Evolutionary conservation across 176 grass and related monocot species (phyloP).

Genomic region (Cenchrus americanus): DNA sequence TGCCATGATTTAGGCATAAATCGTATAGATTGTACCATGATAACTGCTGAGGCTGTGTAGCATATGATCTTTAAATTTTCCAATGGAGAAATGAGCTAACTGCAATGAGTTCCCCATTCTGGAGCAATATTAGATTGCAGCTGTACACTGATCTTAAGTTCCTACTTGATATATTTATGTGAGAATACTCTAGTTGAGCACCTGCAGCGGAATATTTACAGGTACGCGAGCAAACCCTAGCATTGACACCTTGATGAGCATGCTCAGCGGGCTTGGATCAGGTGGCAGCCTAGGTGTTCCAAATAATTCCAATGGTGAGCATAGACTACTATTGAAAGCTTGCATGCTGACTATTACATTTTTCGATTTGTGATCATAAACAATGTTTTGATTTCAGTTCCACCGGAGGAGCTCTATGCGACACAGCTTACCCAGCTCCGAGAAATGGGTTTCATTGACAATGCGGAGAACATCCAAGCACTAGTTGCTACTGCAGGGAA

Average conservation of each 20-base stretch:
- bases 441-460: conserved; percentile 98
- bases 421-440: conserved; percentile 88
- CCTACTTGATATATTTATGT: conserved; percentile 21
- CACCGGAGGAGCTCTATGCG: conserved; percentile 87
- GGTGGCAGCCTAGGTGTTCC: conserved; percentile 71
- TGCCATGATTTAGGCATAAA: not conserved
- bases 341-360: not conserved
- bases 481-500: conserved; percentile 86
- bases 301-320: conserved; percentile 75
- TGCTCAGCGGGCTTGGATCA: conserved; percentile 90
- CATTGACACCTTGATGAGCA: conserved; percentile 85
- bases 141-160: not conserved
- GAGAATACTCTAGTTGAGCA: conserved; percentile 30
- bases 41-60: conserved; percentile 1
- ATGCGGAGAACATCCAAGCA: conserved; percentile 80
- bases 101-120: not conserved
- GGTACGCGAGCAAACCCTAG: conserved; percentile 53
- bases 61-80: not conserved
- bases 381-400: conserved; percentile 51
- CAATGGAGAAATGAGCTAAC: not conserved
- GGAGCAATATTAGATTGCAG: conserved; percentile 24
- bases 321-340: conserved; percentile 1
- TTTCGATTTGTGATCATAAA: not conserved
- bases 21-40: conserved; percentile 1
- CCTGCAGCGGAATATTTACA: conserved; percentile 33